Base-by-base conservation (phyloP, 139 green algal genomes). In the Asterochloris erici region DNA sequence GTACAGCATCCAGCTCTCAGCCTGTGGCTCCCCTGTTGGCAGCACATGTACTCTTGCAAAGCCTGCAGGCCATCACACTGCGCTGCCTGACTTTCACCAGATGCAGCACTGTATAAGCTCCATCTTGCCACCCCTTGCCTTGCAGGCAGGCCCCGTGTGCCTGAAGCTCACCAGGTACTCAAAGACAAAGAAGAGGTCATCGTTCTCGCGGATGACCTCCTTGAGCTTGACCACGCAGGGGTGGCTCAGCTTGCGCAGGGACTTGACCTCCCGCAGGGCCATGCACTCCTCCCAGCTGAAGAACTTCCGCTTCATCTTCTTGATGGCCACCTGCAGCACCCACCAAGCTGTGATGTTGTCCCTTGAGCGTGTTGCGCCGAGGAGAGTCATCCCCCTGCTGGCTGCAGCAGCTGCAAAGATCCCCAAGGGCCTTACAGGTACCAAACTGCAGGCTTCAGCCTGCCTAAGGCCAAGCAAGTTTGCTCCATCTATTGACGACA, bases 301-400 rank as follows among this genome's bases (percentile, higher is more conserved):
- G 78, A 98, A 98, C 79, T 98, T 98, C n/a, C 95, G 88, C 89
- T 98, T 98, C 96, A 99, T 98, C 85, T 97, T 98, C 87, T 99
- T 99, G 73, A 99, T 97, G 9, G 96, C 96, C 17, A 98, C 95
- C 91, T 98, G 86, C 19, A 81, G 38, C 17, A 10, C 26, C 17
- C 11, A 13, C 38, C n/a, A 60, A n/a, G 24, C 23, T 24, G 11
- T 54, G 23, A 2, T 10, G 6, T 54, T 54, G 38, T 54, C 16
- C 73, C 12, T 11, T 38, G 76, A 10, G 23, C 63, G 1, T 19
- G 60, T 61, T 74, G 63, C 16, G 14, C 12, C 11, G 16, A 27
- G n/a, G 11, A 12, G 14, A 9, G 66, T 9, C 21, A 21, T 73
- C 21, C 21, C 9, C 66, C 9, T 73, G 66, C 2, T 73, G 66